Evolutionary conservation across 2,329 filamentous ascomycete species (phyloP).

Genomic region (Fusarium buharicum): DNA sequence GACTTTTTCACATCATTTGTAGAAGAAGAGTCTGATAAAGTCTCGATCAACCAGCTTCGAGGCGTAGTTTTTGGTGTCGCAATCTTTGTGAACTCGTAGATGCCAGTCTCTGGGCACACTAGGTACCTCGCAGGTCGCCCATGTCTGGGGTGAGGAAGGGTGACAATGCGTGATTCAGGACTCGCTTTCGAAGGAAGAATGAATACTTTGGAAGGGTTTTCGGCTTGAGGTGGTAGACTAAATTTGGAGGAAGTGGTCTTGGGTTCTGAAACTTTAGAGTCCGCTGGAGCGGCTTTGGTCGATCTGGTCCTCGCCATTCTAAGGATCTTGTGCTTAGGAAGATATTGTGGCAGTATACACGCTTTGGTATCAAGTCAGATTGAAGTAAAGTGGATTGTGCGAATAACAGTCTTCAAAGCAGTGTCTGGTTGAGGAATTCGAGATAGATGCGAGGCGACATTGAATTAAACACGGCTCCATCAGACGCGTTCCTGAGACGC

Average conservation of each 20-base stretch:
- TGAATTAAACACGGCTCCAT: constrained; percentile 27
- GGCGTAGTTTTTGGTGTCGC: constrained; percentile 63
- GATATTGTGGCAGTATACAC: neutral
- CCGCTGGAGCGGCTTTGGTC: constrained; percentile 49
- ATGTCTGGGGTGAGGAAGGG: constrained; percentile 68
- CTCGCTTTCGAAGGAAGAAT: constrained; percentile 67
- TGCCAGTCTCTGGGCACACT: constrained; percentile 68
- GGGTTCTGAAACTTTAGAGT: constrained; percentile 44
- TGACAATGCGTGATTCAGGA: constrained; percentile 66
- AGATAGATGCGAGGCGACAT: constrained; percentile 7
- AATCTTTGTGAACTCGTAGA: constrained; percentile 73
- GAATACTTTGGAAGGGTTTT: constrained; percentile 65
- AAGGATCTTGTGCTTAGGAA: neutral
- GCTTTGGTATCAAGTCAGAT: neutral
- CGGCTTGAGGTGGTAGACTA: constrained; percentile 52
- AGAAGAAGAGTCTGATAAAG: constrained; percentile 19
- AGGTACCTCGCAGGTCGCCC: constrained; percentile 67
- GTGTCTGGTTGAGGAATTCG: constrained; percentile 1
- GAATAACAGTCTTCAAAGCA: constrained; percentile 3
- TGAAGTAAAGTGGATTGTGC: neutral
- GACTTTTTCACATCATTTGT: constrained; percentile 28
- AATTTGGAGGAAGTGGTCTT: constrained; percentile 53
- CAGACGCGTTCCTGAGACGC: constrained; percentile 34
- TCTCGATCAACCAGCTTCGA: constrained; percentile 70
- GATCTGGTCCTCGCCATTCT: constrained; percentile 64